phyloP scores from a whole-genome alignment of 306 rosid species.

The Castanea sativa region DNA sequence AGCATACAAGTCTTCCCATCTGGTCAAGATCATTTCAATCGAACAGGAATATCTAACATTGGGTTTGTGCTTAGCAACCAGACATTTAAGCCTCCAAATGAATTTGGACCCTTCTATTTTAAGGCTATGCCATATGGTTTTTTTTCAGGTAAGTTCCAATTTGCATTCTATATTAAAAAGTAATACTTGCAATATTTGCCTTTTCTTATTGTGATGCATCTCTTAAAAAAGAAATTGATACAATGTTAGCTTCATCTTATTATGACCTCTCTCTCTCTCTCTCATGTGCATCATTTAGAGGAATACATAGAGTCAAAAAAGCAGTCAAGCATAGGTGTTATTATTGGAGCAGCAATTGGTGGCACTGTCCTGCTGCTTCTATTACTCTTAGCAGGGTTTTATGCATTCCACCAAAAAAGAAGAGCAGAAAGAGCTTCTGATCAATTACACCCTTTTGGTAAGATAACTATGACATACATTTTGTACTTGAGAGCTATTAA shows the following conservation, averaged over 20 bases:
- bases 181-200: background rate
- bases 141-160: conserved; percentile 34
- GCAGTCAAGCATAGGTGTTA: background rate
- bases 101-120: conserved; percentile 57
- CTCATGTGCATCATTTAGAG: background rate
- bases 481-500: background rate
- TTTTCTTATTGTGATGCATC: too few relatives aligned
- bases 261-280: background rate
- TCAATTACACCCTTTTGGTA: conserved; percentile 33
- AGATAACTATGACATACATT: background rate
- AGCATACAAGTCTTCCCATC: conserved; percentile 50
- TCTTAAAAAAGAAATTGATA: too few relatives aligned
- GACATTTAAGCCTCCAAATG: conserved; percentile 31
- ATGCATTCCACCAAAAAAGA: conserved; percentile 33
- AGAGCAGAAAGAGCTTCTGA: conserved; percentile 21
- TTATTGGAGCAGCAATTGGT: conserved; percentile 38
- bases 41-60: conserved; percentile 34
- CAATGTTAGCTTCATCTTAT: too few relatives aligned
- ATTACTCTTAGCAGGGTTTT: conserved; percentile 27
- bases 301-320: background rate
- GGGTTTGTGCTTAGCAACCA: conserved; percentile 54
- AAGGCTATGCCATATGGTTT: background rate
- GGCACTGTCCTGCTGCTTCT: conserved; percentile 25
- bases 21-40: conserved; percentile 38
- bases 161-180: background rate